A percentile compares a stretch with the other conserved stretches of the same genome.
phyloP scores from a whole-genome alignment of 768 basidiomycete species.

The Boletales sp. region DNA sequence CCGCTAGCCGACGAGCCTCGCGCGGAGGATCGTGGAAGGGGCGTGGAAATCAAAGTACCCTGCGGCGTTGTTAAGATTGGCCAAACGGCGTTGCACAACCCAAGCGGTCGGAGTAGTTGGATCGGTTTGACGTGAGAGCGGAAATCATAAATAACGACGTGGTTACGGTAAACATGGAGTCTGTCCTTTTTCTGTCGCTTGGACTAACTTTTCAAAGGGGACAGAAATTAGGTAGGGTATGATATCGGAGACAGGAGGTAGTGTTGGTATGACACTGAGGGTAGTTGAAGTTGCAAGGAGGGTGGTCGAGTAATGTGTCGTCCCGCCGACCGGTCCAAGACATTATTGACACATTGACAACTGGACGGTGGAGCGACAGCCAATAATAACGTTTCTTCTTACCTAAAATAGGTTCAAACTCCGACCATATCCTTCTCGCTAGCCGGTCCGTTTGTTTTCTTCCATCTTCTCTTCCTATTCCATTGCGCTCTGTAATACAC shows the following conservation, averaged over 20 bases:
- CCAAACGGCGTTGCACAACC: slow-evolving; percentile 90
- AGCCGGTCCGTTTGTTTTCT: not conserved
- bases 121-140: slow-evolving; percentile 58
- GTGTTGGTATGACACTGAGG: too few species aligned
- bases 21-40: slow-evolving; percentile 9
- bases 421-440: slow-evolving; percentile 13
- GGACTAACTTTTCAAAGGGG: too few species aligned
- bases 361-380: not conserved
- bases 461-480: slow-evolving; percentile 1
- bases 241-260: too few species aligned
- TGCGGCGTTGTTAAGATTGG: slow-evolving; percentile 80
- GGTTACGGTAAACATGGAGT: too few species aligned
- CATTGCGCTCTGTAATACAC: not conserved
- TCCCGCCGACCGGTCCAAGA: too few species aligned
- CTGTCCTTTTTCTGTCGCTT: too few species aligned
- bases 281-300: too few species aligned
- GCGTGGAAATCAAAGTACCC: slow-evolving; percentile 18
- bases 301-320: too few species aligned
- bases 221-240: too few species aligned
- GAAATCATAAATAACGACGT: not conserved
- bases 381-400: slow-evolving; percentile 3
- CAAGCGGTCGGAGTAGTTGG: slow-evolving; percentile 88
- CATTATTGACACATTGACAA: too few species aligned
- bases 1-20: slow-evolving; percentile 13
- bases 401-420: slow-evolving; percentile 24